phyloP scores from a whole-genome alignment of 2,329 filamentous ascomycete genomes.

The Ascochyta rabiei region DNA sequence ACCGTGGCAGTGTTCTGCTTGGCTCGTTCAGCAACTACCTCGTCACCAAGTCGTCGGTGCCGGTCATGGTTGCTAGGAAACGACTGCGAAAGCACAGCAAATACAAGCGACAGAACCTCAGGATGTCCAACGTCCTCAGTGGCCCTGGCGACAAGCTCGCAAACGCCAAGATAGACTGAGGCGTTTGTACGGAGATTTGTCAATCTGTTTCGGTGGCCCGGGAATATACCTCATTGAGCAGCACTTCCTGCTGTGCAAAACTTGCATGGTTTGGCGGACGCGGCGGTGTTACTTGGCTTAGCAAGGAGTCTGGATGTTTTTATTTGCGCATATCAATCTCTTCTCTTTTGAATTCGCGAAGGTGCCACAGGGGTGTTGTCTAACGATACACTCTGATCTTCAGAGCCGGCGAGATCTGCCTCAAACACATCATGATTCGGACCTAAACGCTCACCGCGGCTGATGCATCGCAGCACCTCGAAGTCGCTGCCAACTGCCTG shows the following conservation, averaged over 20 bases:
- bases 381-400: slow-evolving; percentile 10
- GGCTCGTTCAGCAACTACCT: slow-evolving; percentile 98
- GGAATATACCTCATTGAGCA: slow-evolving; percentile 16
- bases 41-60: slow-evolving; percentile 93
- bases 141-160: slow-evolving; percentile 71
- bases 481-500: slow-evolving; percentile 1
- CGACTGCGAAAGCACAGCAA: slow-evolving; percentile 85
- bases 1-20: slow-evolving; percentile 74
- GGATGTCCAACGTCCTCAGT: slow-evolving; percentile 80
- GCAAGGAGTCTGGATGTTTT: slow-evolving; percentile 11
- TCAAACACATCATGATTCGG: slow-evolving; percentile 14
- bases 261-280: slow-evolving; percentile 39
- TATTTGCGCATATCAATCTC: slow-evolving; percentile 8
- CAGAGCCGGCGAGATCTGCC: slow-evolving; percentile 12
- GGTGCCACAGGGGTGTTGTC: slow-evolving; percentile 1
- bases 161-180: slow-evolving; percentile 75
- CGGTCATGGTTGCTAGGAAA: slow-evolving; percentile 97
- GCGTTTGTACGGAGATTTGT: slow-evolving; percentile 41
- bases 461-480: slow-evolving; percentile 4
- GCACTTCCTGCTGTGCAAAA: slow-evolving; percentile 38
- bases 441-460: slow-evolving; percentile 7
- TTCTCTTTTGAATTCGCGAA: slow-evolving; percentile 6
- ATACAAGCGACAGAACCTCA: slow-evolving; percentile 72
- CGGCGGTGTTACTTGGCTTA: slow-evolving; percentile 27
- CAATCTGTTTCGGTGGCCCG: slow-evolving; percentile 33